Evolutionary conservation across 73 alveolate genomes (phyloP), one percentile per base, ranked within the genome.

Genomic region (Paramecium caudatum): DNA sequence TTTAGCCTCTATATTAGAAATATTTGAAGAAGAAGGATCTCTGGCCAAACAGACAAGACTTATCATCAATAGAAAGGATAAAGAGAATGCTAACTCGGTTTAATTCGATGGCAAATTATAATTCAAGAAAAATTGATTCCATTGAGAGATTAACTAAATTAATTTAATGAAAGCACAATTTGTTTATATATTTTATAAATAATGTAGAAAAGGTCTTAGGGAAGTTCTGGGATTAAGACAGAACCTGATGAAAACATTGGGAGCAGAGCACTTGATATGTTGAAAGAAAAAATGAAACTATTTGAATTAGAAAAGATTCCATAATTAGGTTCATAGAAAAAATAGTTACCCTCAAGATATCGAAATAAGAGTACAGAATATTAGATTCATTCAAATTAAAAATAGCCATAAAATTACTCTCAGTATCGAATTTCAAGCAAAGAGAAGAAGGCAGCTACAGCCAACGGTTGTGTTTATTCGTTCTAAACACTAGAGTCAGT

Each of bases 231-330:
- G n/a, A n/a, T n/a, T 15, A 55, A 55, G 23, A 23, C 80, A 55
- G 80, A 55, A 5, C 19, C 43, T 23, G 80, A 55, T 1, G 80
- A 55, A 55, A 19, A 21, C 30, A 4, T 50, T 16, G 78, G 78
- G 30, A 55, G 32, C 43, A 55, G 30, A 2, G 80, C 46, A 9
- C 30, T 23, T 27, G 80, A 55, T 5, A 21, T 55, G 8, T 23
- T 55, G 13, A 55, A 55, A 8, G 80, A 50, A 50, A 50, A 50
- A 21, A 50, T 50, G 78, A 50, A 50, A 50, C 21, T 50, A 50
- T 50, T 21, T 50, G 78, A 55, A 55, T 55, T 55, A 5, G 80
- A 55, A 55, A 55, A 55, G 46, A 55, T 55, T 55, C 80, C 80
- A 3, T 55, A 16, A 19, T 55, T 55, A 23, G 30, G 80, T 27